Percentiles rank a stretch among this genome's conserved stretches.
These are phyloP conservation scores for Solanum gracilifrons DNA, from an alignment of 257 asterid genomes.

Conservation along the genomic window DNA sequence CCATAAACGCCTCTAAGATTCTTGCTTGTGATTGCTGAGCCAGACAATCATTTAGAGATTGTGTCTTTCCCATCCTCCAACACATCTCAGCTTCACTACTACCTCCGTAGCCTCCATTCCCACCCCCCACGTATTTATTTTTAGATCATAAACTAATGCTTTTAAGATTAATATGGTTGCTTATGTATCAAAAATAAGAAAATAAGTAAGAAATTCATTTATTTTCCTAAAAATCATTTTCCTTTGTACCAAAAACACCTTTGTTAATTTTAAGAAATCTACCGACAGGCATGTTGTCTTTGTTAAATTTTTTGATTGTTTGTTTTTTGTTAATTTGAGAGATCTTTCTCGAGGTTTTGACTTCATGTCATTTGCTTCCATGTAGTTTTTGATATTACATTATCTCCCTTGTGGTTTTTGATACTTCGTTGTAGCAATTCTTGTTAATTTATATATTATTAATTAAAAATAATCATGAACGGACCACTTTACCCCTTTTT, in stretches of 20 bases:
- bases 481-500: neutral
- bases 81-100: neutral
- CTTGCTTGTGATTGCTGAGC: neutral
- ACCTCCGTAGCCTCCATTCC: neutral
- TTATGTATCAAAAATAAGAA: too few relatives aligned
- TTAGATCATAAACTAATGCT: neutral
- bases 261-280: neutral
- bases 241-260: neutral
- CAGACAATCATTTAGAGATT: neutral
- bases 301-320: neutral
- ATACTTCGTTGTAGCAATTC: neutral
- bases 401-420: too few relatives aligned
- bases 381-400: neutral
- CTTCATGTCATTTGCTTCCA: neutral
- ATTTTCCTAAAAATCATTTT: neutral
- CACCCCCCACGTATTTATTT: neutral
- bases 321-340: too few relatives aligned
- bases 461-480: neutral
- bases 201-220: neutral
- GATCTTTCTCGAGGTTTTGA: neutral
- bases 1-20: neutral
- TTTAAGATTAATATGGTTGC: too few relatives aligned
- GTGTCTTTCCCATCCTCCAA: neutral
- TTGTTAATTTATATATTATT: neutral
- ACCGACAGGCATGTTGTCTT: accelerated